Base-by-base conservation (phyloP, 768 basidiomycete genomes). In the Pleurotus giganteus region DNA sequence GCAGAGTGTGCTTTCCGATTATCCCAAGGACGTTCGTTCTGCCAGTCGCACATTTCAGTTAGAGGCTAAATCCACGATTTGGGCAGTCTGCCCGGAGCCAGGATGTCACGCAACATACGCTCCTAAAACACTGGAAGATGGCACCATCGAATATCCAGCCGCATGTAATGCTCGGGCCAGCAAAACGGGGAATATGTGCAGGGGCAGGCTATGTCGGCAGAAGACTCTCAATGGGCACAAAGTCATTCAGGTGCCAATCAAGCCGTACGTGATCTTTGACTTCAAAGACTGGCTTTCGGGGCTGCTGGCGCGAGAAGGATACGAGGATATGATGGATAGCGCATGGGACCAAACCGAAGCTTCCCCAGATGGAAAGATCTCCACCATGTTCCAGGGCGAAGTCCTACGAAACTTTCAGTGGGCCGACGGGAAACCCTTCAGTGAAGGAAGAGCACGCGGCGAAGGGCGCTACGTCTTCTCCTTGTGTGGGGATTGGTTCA, bases 401-500 rank as follows among this genome's bases (percentile, higher is more conserved):
- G 47, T 57, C 23, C 51, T 70, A 17, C 63, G 59, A 2, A 36
- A 61, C 4, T 64, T 72, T 52, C 55, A 57, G 36, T 69, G 68
- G 5, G 61, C 62, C 2, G 66, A 70, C 58, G 53, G 57, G 4
- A 47, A 57, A 24, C 65, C 61, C 32, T 66, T 65, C 44, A 61
- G 61, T 27, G 4, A 56, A 1, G 47, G 45, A 6, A n/a, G n/a
- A n/a, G n/a, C n/a, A n/a, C 46, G 57, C 2, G 51, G 53, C 9
- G 65, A 70, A 28, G 69, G 65, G 2, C 60, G 54, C 1, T 70
- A 67, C 17, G 19, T 66, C 2, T 75, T 76, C 47, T 56, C 60
- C 0, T 57, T 76, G 0, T 56, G 62, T 21, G 46, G 71, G 9
- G 70, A 78, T 53, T 71, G 62, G 42, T 74, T 74, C 63, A 74